phyloP scores from a whole-genome alignment of 2,329 filamentous ascomycete species.

The Monosporascus sp. region DNA sequence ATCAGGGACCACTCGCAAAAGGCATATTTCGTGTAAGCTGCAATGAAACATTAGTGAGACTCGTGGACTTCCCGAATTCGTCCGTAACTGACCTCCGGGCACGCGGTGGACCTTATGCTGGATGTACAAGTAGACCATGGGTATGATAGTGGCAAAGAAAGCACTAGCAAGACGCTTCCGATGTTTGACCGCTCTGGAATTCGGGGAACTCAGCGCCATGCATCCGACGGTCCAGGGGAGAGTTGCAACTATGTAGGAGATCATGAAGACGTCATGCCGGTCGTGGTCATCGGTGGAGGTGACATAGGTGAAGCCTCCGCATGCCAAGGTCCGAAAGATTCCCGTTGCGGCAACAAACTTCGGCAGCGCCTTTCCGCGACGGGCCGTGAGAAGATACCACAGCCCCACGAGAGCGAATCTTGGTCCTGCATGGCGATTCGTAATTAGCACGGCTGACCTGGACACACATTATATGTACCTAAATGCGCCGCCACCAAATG shows the following conservation, averaged over 20 bases:
- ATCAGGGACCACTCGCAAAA: conserved; percentile 98
- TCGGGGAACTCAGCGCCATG: conserved; percentile 79
- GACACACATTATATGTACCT: background rate
- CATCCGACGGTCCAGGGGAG: conserved; percentile 94
- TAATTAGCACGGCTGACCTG: conserved; percentile 7
- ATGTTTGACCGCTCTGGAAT: conserved; percentile 77
- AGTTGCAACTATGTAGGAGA: conserved; percentile 90
- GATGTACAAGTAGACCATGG: conserved; percentile 94
- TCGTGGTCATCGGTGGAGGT: conserved; percentile 97
- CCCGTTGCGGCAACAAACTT: conserved; percentile 77
- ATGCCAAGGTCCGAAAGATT: conserved; percentile 83
- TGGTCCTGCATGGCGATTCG: conserved; percentile 54
- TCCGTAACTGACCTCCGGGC: conserved; percentile 67
- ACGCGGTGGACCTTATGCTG: conserved; percentile 97
- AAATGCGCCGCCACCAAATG: too few relatives aligned
- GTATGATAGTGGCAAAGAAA: conserved; percentile 89
- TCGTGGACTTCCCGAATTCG: background rate
- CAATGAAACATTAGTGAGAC: conserved; percentile 6
- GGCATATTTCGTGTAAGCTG: conserved; percentile 94
- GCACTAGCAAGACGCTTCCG: conserved; percentile 75
- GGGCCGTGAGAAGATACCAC: conserved; percentile 84
- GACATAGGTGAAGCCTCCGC: conserved; percentile 96
- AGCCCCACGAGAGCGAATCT: conserved; percentile 85
- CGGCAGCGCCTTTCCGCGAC: conserved; percentile 68
- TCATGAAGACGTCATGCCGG: conserved; percentile 99